These are phyloP conservation scores for Ambrosiella beaveri DNA, from an alignment of 2,329 filamentous ascomycete species.

Conservation along the genomic window DNA sequence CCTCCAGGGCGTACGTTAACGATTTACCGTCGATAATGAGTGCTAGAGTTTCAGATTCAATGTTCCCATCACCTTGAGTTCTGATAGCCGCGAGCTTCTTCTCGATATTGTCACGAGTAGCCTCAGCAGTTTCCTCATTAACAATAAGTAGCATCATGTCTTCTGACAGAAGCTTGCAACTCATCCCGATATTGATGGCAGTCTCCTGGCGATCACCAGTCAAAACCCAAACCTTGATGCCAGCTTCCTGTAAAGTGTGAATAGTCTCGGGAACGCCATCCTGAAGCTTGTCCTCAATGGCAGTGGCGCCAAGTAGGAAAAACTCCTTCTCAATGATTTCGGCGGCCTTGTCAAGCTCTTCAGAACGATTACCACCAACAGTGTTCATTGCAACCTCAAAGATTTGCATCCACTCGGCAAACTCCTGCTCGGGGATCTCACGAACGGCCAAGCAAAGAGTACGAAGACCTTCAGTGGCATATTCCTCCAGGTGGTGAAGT, in stretches of 20 bases:
- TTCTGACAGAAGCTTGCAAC: slow-evolving; percentile 92
- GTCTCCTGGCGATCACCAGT: slow-evolving; percentile 97
- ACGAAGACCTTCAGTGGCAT: slow-evolving; percentile 85
- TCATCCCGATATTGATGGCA: slow-evolving; percentile 99
- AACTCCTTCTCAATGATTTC: slow-evolving; percentile 91
- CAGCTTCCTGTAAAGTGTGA: slow-evolving; percentile 86
- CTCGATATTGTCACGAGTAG: slow-evolving; percentile 71
- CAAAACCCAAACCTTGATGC: slow-evolving; percentile 97
- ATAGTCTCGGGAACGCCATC: slow-evolving; percentile 97
- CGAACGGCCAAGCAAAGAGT: slow-evolving; percentile 91
- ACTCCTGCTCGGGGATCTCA: slow-evolving; percentile 80
- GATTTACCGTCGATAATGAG: slow-evolving; percentile 94
- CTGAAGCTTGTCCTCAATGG: slow-evolving; percentile 91
- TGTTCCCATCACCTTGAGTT: slow-evolving; percentile 58
- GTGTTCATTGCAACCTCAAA: slow-evolving; percentile 82
- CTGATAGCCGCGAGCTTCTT: slow-evolving; percentile 88
- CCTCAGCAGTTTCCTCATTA: slow-evolving; percentile 69
- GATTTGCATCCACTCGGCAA: slow-evolving; percentile 67
- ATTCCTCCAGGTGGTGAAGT: slow-evolving; percentile 90
- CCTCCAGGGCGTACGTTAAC: slow-evolving; percentile 80
- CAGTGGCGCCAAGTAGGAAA: slow-evolving; percentile 79
- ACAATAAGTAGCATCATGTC: slow-evolving; percentile 97
- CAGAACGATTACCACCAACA: slow-evolving; percentile 76
- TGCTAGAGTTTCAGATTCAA: slow-evolving; percentile 73
- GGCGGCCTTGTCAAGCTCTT: slow-evolving; percentile 91